A percentile compares a stretch with the other conserved stretches of the same genome.
Evolutionary conservation across 176 grass and related monocot species (phyloP).

Genomic region (Hsuehochloa calcarea): DNA sequence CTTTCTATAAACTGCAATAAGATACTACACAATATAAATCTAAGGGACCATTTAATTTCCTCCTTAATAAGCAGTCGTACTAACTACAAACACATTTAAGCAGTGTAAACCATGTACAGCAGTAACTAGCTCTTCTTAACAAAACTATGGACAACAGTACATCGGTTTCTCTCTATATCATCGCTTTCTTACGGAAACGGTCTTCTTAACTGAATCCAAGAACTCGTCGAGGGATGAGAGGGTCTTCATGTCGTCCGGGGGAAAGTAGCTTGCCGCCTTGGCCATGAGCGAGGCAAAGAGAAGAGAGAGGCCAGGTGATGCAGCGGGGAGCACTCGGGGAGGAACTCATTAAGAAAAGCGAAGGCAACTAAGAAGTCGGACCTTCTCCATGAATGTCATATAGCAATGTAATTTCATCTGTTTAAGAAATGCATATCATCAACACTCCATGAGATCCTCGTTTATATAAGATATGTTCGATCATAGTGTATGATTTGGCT

Average conservation of each 20-base stretch:
- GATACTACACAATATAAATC: background rate
- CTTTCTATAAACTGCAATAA: background rate
- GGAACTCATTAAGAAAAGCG: too few relatives aligned
- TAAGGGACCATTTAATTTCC: background rate
- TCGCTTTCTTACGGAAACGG: slow-evolving; percentile 71
- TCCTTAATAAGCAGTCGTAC: background rate
- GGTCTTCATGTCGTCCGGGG: slow-evolving; percentile 94
- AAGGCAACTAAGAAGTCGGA: too few relatives aligned
- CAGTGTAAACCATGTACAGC: background rate
- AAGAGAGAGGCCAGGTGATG: slow-evolving; percentile 47
- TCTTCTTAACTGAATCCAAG: slow-evolving; percentile 82
- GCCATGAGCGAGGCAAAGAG: slow-evolving; percentile 79
- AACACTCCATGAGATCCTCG: too few relatives aligned
- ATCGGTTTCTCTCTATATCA: slow-evolving; percentile 1
- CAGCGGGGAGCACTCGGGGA: slow-evolving; percentile 38
- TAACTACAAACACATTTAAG: background rate
- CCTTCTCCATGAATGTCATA: too few relatives aligned
- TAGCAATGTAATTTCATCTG: too few relatives aligned
- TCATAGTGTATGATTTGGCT: too few relatives aligned
- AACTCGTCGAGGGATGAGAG: slow-evolving; percentile 93
- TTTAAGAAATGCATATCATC: too few relatives aligned
- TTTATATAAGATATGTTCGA: too few relatives aligned
- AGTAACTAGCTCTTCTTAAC: background rate
- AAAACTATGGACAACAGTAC: background rate
- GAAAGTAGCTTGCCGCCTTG: slow-evolving; percentile 70